Base-by-base conservation (phyloP, 805 yeast genomes). In the Metschnikowia noctiluminum region DNA sequence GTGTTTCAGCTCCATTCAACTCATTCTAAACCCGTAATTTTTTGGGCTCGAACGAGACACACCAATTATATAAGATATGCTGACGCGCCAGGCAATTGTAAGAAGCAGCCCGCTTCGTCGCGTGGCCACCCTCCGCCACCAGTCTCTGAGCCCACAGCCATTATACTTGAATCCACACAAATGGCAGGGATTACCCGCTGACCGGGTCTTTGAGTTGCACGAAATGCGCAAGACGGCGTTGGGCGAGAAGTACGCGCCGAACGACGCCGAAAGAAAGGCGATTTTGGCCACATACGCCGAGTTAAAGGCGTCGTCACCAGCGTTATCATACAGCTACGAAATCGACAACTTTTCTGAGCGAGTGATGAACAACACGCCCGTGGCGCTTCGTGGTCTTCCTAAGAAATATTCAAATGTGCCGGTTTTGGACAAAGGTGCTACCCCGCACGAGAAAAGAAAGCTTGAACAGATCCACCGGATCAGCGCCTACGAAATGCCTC, bases 401-500 rank as follows among this genome's bases (percentile, higher is more conserved):
- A 71, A 70, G 26, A 70, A 62, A 53, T 59, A 57, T 50, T 63
- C 71, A 53, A 71, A 70, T 48, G 62, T 65, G 27, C 57, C 62
- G 26, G 77, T 73, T 13, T 61, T 65, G 40, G 59, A 66, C 31
- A 59, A 61, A 40, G 77, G 77, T 15, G 53, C 56, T n/a, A 64
- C 66, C 12, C 70, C 72, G 2, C 74, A 70, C 51, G 63, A 70
- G 43, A 87, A 82, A 59, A 79, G 97, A 62, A 85, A 81, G 55
- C 82, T 80, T 57, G 82, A 96, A 57, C 81, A 86, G 54, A 82
- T 84, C 60, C 84, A 84, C 61, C 79, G 97, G 59, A 75, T 89
- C 39, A 89, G 95, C 10, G 97, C 97, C 0, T 92, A 85, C 69
- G 98, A 92, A 64, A 78, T 92, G 75, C 99, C 99, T 7, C 78